phyloP scores from a whole-genome alignment of 768 basidiomycete genomes.

The Trametes punicea region DNA sequence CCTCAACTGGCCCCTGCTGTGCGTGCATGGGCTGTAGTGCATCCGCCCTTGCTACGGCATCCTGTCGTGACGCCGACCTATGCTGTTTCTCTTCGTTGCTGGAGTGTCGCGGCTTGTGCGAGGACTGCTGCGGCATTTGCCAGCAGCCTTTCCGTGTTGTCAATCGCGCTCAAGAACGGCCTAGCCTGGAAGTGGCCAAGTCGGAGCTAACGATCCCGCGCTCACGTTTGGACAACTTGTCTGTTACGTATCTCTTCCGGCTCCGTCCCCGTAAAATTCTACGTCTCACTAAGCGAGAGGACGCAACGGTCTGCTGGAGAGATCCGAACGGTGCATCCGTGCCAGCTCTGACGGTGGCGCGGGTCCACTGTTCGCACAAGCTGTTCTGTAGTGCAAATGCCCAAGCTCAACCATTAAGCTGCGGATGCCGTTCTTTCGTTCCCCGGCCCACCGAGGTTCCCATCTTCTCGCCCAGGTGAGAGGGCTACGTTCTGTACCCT shows the following conservation, averaged over 20 bases:
- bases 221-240: slow-evolving; percentile 2
- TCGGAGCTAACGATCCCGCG: slow-evolving; percentile 4
- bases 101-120: neutral
- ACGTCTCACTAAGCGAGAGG: slow-evolving; percentile 2
- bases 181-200: neutral
- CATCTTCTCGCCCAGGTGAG: slow-evolving; percentile 12
- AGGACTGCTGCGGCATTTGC: neutral
- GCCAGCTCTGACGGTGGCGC: neutral
- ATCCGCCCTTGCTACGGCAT: neutral
- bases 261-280: slow-evolving; percentile 9
- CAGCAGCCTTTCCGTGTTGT: neutral
- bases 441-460: neutral
- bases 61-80: neutral
- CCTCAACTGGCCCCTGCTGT: neutral
- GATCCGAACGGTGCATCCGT: neutral
- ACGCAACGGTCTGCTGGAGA: neutral
- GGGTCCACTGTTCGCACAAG: neutral
- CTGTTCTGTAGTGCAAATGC: neutral
- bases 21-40: neutral
- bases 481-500: neutral
- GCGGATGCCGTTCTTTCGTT: slow-evolving; percentile 7
- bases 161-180: neutral
- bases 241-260: slow-evolving; percentile 4
- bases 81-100: neutral
- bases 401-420: slow-evolving; percentile 19